Conservation (phyloP, 2,329 filamentous ascomycete genomes). For the Huntiella abstrusa region DNA sequence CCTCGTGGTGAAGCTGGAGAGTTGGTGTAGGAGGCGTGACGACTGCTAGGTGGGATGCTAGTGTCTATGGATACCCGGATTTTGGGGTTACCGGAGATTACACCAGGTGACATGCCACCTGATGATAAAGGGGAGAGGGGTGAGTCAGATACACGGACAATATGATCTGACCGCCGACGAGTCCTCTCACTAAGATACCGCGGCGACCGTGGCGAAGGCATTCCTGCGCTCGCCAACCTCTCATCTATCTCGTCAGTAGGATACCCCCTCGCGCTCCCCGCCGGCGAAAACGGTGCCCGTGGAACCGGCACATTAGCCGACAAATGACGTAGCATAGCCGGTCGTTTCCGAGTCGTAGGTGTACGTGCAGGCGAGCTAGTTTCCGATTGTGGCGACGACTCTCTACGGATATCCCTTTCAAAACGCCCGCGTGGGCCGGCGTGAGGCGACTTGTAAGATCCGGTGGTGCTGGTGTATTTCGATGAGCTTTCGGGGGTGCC, state of each 20-base stretch:
- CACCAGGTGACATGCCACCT: too few relatives aligned
- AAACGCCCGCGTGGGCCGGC: background rate
- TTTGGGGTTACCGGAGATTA: background rate
- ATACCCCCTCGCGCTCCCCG: conserved; percentile 1
- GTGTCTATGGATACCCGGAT: conserved; percentile 7
- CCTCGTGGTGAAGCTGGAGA: conserved; percentile 5
- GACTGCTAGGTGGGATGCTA: background rate
- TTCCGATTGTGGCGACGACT: background rate
- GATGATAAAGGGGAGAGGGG: background rate
- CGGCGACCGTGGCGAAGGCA: background rate
- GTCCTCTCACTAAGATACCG: conserved; percentile 1
- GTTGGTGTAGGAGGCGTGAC: background rate
- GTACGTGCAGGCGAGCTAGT: background rate
- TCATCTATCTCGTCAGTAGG: too few relatives aligned
- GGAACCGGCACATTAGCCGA: conserved; percentile 4
- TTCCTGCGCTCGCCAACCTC: too few relatives aligned
- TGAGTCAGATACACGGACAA: background rate
- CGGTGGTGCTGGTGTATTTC: background rate
- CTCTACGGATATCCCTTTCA: background rate
- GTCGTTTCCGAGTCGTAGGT: background rate
- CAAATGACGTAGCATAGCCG: conserved; percentile 6
- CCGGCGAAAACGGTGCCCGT: conserved; percentile 7
- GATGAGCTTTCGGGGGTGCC: background rate
- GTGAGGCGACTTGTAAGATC: too few relatives aligned
- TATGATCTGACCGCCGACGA: conserved; percentile 1